Base-by-base conservation (phyloP, 768 basidiomycete species). In the Lactarius evosmus region DNA sequence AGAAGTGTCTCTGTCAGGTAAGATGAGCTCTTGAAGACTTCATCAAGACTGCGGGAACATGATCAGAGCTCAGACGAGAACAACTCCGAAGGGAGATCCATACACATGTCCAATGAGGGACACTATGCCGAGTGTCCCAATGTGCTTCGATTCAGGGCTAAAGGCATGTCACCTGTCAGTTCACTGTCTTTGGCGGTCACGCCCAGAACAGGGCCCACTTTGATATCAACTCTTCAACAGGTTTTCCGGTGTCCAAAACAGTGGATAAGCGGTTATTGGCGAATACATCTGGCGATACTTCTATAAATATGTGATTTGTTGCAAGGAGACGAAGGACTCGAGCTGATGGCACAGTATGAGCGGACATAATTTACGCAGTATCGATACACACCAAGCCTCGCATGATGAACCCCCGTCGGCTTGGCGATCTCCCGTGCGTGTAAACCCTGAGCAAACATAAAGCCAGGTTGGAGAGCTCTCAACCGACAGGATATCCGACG, bases 1-100 rank as follows among this genome's bases (percentile, higher is more conserved):
- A 71, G 58, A 32, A 78, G 64, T 7, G 69, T 70, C n/a, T 78
- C 78, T 65, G 73, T 72, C 7, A 74, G 60, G 56, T 74, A 75
- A 1, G 75, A 70, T 2, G 71, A 67, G 4, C 68, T 69, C 60
- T 76, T 77, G 66, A 74, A 70, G 0, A 57, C 56, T 67, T 75
- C 74, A 46, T 77, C 75, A 7, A 41, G 36, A 14, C 69, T 69
- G 38, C 32, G 11, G 29, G 25, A 11, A 19, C 7, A 38, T 29
- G 17, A 16, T 38, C 38, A 38, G 38, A 38, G 38, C 16, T 6
- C 38, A 17, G 38, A 38, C 17, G 17, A 38, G 16, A 17, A 38
- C 17, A 5, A 17, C 14, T 17, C 6, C 38, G 17, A 17, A 5
- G 16, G n/a, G 44, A 22, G 12, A 22, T 46, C 5, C 22, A 6